Evolutionary conservation across 257 asterid species (phyloP).

Genomic region (Rhazya stricta): DNA sequence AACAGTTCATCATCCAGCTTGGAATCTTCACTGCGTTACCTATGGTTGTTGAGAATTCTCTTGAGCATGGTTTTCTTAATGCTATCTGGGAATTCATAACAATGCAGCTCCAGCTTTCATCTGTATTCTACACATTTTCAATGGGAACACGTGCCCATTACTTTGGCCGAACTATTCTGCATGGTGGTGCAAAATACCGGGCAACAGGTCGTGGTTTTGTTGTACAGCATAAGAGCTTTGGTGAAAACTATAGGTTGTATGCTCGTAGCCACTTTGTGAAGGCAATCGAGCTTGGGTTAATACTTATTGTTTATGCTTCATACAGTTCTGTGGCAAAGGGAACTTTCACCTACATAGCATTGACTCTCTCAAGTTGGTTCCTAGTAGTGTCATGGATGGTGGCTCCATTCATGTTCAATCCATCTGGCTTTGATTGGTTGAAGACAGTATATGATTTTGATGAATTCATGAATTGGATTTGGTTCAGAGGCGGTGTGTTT

Average conservation of each 20-base stretch:
- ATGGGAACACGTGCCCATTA: constrained; percentile 99
- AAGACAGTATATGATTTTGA: constrained; percentile 93
- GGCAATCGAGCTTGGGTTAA: constrained; percentile 93
- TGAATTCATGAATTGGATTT: constrained; percentile 92
- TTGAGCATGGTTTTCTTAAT: constrained; percentile 91
- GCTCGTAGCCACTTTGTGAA: constrained; percentile 97
- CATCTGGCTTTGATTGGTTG: constrained; percentile 96
- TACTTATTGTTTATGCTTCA: constrained; percentile 82
- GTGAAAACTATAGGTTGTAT: constrained; percentile 79
- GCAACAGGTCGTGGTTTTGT: constrained; percentile 99
- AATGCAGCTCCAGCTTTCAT: constrained; percentile 95
- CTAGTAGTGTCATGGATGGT: constrained; percentile 86
- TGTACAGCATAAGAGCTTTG: constrained; percentile 88
- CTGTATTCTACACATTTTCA: constrained; percentile 90
- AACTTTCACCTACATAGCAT: constrained; percentile 76
- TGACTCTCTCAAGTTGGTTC: constrained; percentile 97
- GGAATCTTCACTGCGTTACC: constrained; percentile 95
- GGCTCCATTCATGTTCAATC: constrained; percentile 90
- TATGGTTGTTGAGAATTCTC: constrained; percentile 92
- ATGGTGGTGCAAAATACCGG: constrained; percentile 97
- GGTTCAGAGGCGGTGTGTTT: constrained; percentile 93
- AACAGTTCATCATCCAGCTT: constrained; percentile 91
- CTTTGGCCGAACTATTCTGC: constrained; percentile 95
- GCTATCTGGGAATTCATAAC: constrained; percentile 92
- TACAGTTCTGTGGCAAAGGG: constrained; percentile 85